A percentile compares a stretch with the other conserved stretches of the same genome.
phyloP scores from a whole-genome alignment of 257 asterid genomes.

The Anisodus acutangulus region DNA sequence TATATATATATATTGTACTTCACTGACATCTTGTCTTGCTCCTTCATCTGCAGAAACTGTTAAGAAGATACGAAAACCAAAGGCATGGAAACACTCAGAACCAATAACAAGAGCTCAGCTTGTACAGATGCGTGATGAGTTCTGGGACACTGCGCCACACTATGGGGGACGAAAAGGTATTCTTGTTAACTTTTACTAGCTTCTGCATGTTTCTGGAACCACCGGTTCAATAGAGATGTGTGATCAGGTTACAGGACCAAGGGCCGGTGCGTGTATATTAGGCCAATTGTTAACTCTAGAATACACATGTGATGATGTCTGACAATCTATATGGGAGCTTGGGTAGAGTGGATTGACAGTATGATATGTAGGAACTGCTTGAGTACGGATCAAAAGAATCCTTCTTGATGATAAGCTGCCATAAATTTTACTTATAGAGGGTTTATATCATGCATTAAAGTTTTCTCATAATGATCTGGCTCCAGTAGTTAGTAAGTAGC shows the following conservation, averaged over 20 bases:
- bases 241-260: background rate
- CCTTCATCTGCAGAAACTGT: conserved; percentile 48
- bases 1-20: background rate
- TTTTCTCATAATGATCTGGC: background rate
- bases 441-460: background rate
- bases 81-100: conserved; percentile 74
- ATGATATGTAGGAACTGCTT: background rate
- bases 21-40: background rate
- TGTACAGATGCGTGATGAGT: conserved; percentile 65
- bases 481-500: background rate
- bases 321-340: background rate
- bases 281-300: conserved; percentile 13
- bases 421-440: background rate
- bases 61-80: conserved; percentile 67
- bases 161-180: conserved; percentile 79
- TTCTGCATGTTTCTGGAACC: conserved; percentile 15
- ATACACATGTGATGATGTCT: conserved; percentile 14
- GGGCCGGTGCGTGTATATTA: background rate
- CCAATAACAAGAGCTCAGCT: conserved; percentile 67
- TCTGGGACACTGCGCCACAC: conserved; percentile 87
- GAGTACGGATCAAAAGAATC: background rate
- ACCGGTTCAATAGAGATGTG: background rate
- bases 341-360: conserved; percentile 6
- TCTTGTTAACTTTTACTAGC: background rate
- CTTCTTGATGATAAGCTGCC: background rate